Percentiles rank a stretch among this genome's conserved stretches.
Evolutionary conservation across 495 filamentous ascomycete genomes (phyloP).

Genomic region (Lindgomyces ingoldianus): DNA sequence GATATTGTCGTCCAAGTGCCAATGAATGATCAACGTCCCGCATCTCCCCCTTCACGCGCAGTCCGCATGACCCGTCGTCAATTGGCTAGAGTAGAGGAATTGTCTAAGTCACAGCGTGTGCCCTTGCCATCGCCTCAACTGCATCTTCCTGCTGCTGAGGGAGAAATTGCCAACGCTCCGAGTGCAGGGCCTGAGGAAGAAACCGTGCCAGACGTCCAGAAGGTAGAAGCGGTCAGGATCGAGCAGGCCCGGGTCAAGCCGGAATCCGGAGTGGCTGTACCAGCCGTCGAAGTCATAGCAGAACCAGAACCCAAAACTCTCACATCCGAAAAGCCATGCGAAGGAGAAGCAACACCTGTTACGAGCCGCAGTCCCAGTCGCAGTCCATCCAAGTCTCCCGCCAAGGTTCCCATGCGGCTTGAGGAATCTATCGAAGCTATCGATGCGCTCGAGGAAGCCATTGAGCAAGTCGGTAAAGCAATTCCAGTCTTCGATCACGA

Average conservation of each 20-base stretch:
- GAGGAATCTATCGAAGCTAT: constrained; percentile 70
- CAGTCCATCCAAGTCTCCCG: constrained; percentile 42
- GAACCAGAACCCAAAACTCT: constrained; percentile 32
- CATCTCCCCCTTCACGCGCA: constrained; percentile 30
- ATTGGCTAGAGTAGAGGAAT: constrained; percentile 30
- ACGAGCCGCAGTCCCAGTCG: constrained; percentile 11
- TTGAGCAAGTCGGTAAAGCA: constrained; percentile 56
- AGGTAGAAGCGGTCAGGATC: too few species aligned
- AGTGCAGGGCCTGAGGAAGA: neutral
- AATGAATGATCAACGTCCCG: constrained; percentile 31
- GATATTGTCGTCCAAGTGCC: constrained; percentile 34
- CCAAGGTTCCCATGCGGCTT: constrained; percentile 55
- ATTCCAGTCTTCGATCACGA: constrained; percentile 27
- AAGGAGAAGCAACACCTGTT: constrained; percentile 21
- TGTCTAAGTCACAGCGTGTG: constrained; percentile 16
- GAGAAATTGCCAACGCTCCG: neutral
- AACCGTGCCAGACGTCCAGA: neutral
- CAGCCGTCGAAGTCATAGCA: constrained; percentile 8
- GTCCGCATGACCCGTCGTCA: constrained; percentile 38
- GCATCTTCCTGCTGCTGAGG: neutral
- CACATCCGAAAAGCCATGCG: constrained; percentile 26
- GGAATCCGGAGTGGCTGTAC: constrained; percentile 1
- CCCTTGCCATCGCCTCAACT: neutral
- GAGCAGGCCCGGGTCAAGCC: too few species aligned
- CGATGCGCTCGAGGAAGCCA: constrained; percentile 67